Percentiles rank a stretch among this genome's conserved stretches.
Conservation (phyloP, 352 stramenopile species). For the Phytopythium aichiense region DNA sequence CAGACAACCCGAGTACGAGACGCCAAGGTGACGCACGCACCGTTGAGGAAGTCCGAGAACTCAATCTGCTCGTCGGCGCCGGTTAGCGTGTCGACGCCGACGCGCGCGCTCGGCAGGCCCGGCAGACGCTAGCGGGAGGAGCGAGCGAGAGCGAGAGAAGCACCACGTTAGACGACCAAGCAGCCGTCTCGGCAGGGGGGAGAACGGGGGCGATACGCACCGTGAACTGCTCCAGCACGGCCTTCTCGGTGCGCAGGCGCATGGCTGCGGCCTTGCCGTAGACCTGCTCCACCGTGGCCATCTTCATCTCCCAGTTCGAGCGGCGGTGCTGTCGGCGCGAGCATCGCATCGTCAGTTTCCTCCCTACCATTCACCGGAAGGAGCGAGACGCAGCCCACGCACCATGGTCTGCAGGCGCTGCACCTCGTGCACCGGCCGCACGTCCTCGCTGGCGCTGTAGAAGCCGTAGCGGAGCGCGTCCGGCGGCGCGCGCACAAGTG, state of each 20-base stretch:
- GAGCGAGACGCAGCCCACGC: constrained; percentile 5
- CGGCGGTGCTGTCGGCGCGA: constrained; percentile 40
- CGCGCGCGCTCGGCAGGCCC: constrained; percentile 71
- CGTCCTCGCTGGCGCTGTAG: constrained; percentile 78
- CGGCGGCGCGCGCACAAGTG: constrained; percentile 75
- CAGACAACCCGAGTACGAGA: too few species aligned
- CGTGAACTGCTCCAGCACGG: constrained; percentile 81
- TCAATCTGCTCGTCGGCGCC: constrained; percentile 76
- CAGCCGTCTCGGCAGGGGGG: too few species aligned
- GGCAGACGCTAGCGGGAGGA: constrained; percentile 54
- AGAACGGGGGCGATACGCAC: constrained; percentile 18
- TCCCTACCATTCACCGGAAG: too few species aligned
- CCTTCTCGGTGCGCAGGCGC: constrained; percentile 86
- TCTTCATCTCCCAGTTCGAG: constrained; percentile 85
- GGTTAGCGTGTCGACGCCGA: constrained; percentile 74
- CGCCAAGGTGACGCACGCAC: constrained; percentile 17
- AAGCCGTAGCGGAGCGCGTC: constrained; percentile 82
- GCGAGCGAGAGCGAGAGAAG: not conserved
- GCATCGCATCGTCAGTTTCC: not conserved
- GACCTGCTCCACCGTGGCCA: constrained; percentile 85
- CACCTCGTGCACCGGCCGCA: constrained; percentile 78
- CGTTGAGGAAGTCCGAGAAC: constrained; percentile 81
- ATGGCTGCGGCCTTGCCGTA: constrained; percentile 88
- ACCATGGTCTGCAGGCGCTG: constrained; percentile 80
- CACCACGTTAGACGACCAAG: not conserved